Evolutionary conservation across 1,139 yeast genomes (phyloP).

Genomic region (Lodderomyces parapsilosis): DNA sequence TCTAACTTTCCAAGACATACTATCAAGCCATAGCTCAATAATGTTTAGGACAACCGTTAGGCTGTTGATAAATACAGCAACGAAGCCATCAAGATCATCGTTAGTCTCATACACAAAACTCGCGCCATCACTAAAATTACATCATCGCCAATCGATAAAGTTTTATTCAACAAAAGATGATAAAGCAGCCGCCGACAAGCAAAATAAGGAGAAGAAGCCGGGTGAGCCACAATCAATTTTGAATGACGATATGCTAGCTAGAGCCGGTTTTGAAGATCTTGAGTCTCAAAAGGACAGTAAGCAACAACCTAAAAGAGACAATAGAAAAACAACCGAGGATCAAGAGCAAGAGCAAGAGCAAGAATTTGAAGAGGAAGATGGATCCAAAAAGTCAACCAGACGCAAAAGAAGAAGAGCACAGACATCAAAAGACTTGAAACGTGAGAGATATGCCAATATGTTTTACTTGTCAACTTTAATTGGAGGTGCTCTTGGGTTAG

Average conservation of each 20-base stretch:
- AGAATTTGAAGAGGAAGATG: conserved; percentile 3
- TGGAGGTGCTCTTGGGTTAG: conserved; percentile 61
- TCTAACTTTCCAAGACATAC: no score
- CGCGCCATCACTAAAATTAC: conserved; percentile 1
- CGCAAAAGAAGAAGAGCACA: conserved; percentile 54
- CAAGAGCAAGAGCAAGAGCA: conserved; percentile 4
- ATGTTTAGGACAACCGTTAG: conserved; percentile 5
- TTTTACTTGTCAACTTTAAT: conserved; percentile 66
- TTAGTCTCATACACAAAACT: neutral
- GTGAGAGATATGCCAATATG: conserved; percentile 66
- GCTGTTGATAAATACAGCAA: conserved; percentile 2
- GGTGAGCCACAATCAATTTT: conserved; percentile 55
- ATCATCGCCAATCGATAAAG: conserved; percentile 8
- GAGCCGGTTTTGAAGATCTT: conserved; percentile 72
- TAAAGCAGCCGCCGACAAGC: conserved; percentile 11
- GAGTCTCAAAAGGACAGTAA: conserved; percentile 14
- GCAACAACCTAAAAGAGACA: neutral
- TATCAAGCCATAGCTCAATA: neutral
- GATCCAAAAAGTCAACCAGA: conserved; percentile 8
- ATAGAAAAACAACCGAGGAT: neutral
- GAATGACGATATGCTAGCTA: conserved; percentile 76
- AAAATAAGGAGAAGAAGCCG: conserved; percentile 20
- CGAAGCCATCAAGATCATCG: neutral
- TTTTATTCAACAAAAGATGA: conserved; percentile 23
- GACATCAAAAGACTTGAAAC: conserved; percentile 58